Evolutionary conservation across 106 monocot genomes (phyloP).

Genomic region (Acorus gramineus): DNA sequence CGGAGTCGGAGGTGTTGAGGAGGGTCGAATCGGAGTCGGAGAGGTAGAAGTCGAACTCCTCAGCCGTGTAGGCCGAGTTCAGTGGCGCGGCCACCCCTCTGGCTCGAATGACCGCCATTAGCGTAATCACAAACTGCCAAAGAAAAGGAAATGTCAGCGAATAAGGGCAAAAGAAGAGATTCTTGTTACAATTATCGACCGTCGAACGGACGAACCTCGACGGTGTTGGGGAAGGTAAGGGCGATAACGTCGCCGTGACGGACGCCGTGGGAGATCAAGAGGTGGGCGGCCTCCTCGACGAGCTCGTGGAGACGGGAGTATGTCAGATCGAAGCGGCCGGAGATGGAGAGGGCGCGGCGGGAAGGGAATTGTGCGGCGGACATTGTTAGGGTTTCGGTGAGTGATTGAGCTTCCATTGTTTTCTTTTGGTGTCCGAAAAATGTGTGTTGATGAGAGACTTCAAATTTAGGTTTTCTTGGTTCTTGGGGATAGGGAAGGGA

Average conservation of each 20-base stretch:
- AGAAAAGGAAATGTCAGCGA: not conserved
- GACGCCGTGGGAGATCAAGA: constrained; percentile 42
- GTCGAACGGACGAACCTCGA: constrained; percentile 33
- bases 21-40: constrained; percentile 69
- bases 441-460: too few relatives aligned
- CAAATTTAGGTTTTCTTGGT: too few relatives aligned
- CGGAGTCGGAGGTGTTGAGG: constrained; percentile 50
- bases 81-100: constrained; percentile 73
- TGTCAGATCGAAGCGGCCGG: constrained; percentile 42
- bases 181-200: not conserved
- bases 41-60: constrained; percentile 97
- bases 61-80: constrained; percentile 73
- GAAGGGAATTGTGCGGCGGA: constrained; percentile 36
- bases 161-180: not conserved
- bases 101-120: constrained; percentile 66
- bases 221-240: constrained; percentile 83
- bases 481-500: too few relatives aligned
- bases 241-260: constrained; percentile 63
- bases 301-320: constrained; percentile 48
- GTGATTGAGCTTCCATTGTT: too few relatives aligned
- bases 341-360: constrained; percentile 46
- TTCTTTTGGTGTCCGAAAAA: too few relatives aligned
- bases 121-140: constrained; percentile 61
- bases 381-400: constrained; percentile 44
- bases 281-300: constrained; percentile 47